Conservation (phyloP, 768 basidiomycete species). For the Phaeotremella fagi region DNA sequence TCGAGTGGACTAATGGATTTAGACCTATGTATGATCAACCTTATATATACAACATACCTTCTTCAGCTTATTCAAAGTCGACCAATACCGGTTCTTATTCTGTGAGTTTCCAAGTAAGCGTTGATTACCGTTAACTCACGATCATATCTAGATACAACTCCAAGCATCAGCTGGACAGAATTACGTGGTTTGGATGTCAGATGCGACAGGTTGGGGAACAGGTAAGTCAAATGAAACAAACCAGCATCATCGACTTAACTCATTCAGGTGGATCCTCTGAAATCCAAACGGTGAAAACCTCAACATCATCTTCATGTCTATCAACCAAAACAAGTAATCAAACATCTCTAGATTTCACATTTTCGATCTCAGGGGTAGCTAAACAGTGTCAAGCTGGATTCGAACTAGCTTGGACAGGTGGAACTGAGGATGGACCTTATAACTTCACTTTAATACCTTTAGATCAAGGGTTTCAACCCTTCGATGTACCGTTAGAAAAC, state of each 20-base stretch:
- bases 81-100: conserved; percentile 15
- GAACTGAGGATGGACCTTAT: conserved; percentile 22
- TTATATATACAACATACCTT: conserved; percentile 29
- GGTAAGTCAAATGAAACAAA: conserved; percentile 12
- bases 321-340: conserved; percentile 19
- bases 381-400: conserved; percentile 32
- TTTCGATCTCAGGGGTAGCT: conserved; percentile 15
- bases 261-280: conserved; percentile 35
- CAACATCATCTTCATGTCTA: conserved; percentile 27
- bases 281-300: conserved; percentile 21
- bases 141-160: conserved; percentile 21
- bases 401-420: conserved; percentile 30
- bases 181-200: conserved; percentile 37
- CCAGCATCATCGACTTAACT: background rate
- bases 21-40: conserved; percentile 30
- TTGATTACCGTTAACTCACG: background rate
- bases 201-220: conserved; percentile 21
- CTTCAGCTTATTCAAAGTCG: conserved; percentile 11
- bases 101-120: conserved; percentile 5
- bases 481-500: conserved; percentile 22
- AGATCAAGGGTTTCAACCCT: conserved; percentile 32
- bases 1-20: background rate
- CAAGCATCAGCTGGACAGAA: conserved; percentile 24
- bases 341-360: conserved; percentile 29
- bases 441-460: conserved; percentile 37